Evolutionary conservation across 202 grass and related monocot genomes (phyloP), one percentile per base, ranked within the genome.

Genomic region (Eragrostis tef): DNA sequence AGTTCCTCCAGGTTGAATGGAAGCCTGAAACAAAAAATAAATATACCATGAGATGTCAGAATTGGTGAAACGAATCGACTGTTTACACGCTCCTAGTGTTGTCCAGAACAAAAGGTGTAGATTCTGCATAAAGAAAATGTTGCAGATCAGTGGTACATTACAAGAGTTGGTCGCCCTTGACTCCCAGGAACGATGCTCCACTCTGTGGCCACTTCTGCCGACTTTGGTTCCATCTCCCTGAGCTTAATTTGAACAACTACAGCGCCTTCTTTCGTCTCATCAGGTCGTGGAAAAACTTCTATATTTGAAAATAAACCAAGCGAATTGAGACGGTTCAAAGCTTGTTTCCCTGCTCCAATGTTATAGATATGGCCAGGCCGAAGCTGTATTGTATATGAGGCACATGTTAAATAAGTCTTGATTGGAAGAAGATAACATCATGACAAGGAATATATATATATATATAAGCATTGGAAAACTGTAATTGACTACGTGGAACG

Each of bases 231-330:
- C 83, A 91, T 39, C 80, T 98, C 94, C 79, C 89, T 93, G 42
- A 98, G 89, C 82, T 98, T 98, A 78, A 98, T 91, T 89, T 98
- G 90, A 74, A 98, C 94, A 48, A 98, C 91, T 49, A 94, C 92
- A 29, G 88, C 92, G 66, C 90, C 92, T 81, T 98, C 87, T 29
- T 90, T 98, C 47, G 88, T 94, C 73, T 94, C 86, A 83, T 94
- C 90, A 51, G 86, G 86, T 27, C 93, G 92, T 73, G 92, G 94
- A 74, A 89, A 94, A 62, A 94, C 90, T 79, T 97, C 92, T 64
- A 97, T 94, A 63, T 97, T 94, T 72, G 94, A 97, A 78, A 97
- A 97, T 50, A 97, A 73, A 84, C 89, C 87, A 60, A 97, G 91
- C 5, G 94, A 94, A 80, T 97, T 92, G 81, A 97, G 90, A 79